Base-by-base conservation (phyloP, 2,329 filamentous ascomycete species). In the Apiospora arundinis region DNA sequence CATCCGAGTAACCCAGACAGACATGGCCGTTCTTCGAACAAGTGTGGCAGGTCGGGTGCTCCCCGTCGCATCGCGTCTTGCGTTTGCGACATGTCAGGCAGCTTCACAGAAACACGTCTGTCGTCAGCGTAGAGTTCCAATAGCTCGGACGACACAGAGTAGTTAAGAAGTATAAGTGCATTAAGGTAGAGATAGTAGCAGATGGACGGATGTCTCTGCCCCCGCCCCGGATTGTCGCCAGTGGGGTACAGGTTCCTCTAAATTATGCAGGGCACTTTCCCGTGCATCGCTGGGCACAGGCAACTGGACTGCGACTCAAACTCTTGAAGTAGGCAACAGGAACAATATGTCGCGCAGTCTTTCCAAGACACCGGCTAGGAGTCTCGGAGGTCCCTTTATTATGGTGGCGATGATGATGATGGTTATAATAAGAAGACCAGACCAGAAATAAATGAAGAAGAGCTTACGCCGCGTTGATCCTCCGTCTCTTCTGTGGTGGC, bases 381-480 rank as follows among this genome's bases (percentile, higher is more conserved):
- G 7, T 23, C 56, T 18, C 32, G 9, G 16, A 9, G n/a, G 56
- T 40, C 56, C 32, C 32, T 45, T 18, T 14, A 45, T 12, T 12
- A 45, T 2, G 16, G 14, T 32, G 32, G 32, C 32, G 32, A 32
- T 32, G 32, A 32, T 32, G 32, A n/a, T 23, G 18, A 40, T 40
- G 28, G 18, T 3, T 7, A 46, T 23, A 28, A 28, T 11, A 67
- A 4, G 18, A 45, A 21, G 23, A 66, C 18, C 4, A 46, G n/a
- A 67, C 42, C n/a, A 16, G 14, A 56, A 18, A 25, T 8, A 67
- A 23, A 11, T 5, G 44, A 46, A 45, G 44, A 28, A 14, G 40
- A 32, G 25, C 91, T 82, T 86, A 93, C 90, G 93, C 93, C 77
- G 93, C 92, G 82, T 92, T 94, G 78, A 95, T 93, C 77, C 93